Evolutionary conservation across 805 yeast genomes (phyloP), one percentile per base, ranked within the genome.

Genomic region (Kodamaea laetipori): DNA sequence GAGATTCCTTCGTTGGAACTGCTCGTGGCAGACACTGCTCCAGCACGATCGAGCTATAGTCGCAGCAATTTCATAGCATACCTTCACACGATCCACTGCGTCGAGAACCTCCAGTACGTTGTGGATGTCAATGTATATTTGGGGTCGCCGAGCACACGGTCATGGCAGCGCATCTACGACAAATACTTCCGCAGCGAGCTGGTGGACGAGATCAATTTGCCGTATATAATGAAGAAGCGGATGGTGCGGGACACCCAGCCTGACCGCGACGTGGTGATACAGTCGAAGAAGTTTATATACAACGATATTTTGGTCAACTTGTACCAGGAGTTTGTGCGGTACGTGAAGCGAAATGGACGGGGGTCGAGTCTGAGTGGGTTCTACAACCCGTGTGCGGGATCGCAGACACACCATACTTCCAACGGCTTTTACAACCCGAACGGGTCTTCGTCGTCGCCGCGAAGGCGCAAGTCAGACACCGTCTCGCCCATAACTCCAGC

Each of bases 71-170:
- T 69, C 41, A 36, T 54, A 15, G 52, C 55, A 37, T 69, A 54
- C 43, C 56, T 69, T 23, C 33, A 46, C 13, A 42, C 48, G 12
- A 55, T 57, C 23, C 74, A 69, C 47, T 68, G 73, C 52, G 48
- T 60, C 35, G 74, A 69, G 45, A 68, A 67, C 51, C 55, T 60
- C 26, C 70, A 66, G 46, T 68, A 66, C 38, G 48, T 68, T 15
- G 31, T 58, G 18, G 62, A 56, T 33, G 44, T 62, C 15, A 58
- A 60, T 43, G 32, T 39, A 4, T 54, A 52, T 33, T 43, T 56
- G 17, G 21, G n/a, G 13, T 21, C 19, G 43, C 53, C 41, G 45
- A 52, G 43, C 37, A 35, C 32, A 37, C 40, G 36, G 4, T 48
- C 47, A 30, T 69, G 74, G 74, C 37, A 48, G 13, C 37, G 39